These are phyloP conservation scores for Alternaria sp. DNA, from an alignment of 2,329 filamentous ascomycete genomes.

Conservation along the genomic window DNA sequence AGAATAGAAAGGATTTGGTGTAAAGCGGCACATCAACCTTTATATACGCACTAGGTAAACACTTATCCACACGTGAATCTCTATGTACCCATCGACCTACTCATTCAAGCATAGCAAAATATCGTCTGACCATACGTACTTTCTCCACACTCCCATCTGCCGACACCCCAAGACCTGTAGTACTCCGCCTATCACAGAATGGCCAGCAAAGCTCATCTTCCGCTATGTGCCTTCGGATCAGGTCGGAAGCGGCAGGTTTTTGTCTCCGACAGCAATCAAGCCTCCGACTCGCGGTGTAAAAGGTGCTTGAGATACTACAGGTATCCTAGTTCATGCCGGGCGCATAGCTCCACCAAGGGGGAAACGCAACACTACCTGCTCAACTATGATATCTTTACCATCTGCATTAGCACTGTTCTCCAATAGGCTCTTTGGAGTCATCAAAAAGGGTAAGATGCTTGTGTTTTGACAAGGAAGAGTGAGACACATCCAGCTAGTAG, in stretches of 20 bases:
- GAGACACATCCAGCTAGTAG: neutral
- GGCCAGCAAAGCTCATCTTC: neutral
- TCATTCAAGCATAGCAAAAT: neutral
- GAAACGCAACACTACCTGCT: neutral
- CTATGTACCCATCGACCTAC: neutral
- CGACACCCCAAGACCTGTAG: neutral
- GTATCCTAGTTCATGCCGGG: neutral
- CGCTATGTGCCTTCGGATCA: neutral
- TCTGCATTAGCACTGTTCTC: neutral
- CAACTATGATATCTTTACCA: neutral
- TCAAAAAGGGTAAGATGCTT: too few relatives aligned
- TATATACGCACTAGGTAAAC: neutral
- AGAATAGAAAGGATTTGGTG: neutral
- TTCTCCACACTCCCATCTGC: neutral
- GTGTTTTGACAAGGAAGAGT: neutral
- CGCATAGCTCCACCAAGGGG: neutral
- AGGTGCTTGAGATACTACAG: neutral
- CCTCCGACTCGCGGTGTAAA: neutral
- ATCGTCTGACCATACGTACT: neutral
- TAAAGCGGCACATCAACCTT: neutral
- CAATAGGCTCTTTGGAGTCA: neutral
- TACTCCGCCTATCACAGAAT: neutral
- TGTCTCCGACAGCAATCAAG: neutral
- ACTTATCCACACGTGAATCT: neutral
- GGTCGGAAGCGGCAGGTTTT: neutral